phyloP scores from a whole-genome alignment of 352 stramenopile genomes.

The Pythium coloratum region DNA sequence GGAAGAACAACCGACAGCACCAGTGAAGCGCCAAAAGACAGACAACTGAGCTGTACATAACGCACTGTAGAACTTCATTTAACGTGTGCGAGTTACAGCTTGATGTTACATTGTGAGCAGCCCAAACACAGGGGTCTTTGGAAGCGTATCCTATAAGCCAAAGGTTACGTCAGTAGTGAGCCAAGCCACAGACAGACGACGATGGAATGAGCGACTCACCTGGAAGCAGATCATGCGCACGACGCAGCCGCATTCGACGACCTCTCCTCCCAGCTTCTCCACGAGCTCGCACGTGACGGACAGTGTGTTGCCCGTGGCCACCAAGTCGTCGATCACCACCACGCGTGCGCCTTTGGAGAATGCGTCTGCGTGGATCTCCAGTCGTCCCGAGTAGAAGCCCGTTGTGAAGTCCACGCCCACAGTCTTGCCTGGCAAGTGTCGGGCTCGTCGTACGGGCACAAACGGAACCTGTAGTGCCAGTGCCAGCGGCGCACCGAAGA shows the following conservation, averaged over 20 bases:
- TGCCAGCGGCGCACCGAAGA: background rate
- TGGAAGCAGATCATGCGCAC: background rate
- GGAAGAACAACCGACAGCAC: background rate
- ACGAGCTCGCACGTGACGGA: background rate
- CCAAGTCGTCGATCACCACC: background rate
- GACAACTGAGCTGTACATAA: background rate
- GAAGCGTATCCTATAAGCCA: background rate
- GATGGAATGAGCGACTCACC: background rate
- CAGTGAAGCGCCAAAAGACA: background rate
- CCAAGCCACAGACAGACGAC: background rate
- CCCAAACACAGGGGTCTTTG: background rate
- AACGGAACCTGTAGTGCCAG: background rate
- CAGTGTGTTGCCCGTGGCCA: background rate
- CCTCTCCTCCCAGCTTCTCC: background rate
- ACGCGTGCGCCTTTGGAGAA: background rate
- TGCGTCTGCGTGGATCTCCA: background rate
- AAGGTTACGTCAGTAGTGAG: too few relatives aligned
- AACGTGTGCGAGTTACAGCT: too few relatives aligned
- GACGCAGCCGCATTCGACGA: background rate
- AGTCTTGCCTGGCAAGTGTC: background rate
- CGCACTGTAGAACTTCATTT: background rate
- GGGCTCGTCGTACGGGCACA: background rate
- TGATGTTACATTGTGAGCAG: background rate
- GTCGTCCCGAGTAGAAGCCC: background rate
- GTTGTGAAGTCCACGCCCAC: background rate